These are phyloP conservation scores for Scheffersomyces stambukii DNA, from an alignment of 1,139 yeast species.

Conservation along the genomic window DNA sequence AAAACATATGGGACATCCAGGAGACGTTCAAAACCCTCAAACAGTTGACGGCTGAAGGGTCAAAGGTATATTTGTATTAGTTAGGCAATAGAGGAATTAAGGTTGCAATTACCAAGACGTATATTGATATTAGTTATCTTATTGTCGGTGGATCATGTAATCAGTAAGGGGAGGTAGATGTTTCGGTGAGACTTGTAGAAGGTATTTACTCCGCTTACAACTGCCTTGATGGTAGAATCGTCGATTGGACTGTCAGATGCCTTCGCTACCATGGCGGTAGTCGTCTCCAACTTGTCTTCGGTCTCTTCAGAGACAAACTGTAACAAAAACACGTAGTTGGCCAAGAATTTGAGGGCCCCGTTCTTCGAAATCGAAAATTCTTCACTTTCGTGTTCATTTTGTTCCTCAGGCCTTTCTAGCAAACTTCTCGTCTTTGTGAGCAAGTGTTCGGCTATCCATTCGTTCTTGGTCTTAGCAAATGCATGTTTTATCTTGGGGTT, in stretches of 20 bases:
- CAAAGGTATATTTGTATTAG: slow-evolving; percentile 49
- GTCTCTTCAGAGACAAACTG: too few species aligned
- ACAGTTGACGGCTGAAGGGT: slow-evolving; percentile 35
- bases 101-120: too few species aligned
- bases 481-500: slow-evolving; percentile 11
- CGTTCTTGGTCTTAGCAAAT: slow-evolving; percentile 23
- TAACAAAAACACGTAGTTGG: slow-evolving; percentile 22
- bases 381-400: slow-evolving; percentile 1
- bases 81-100: neutral
- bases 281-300: slow-evolving; percentile 7
- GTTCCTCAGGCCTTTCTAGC: neutral
- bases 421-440: slow-evolving; percentile 1
- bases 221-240: slow-evolving; percentile 12
- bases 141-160: too few species aligned
- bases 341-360: slow-evolving; percentile 10
- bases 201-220: slow-evolving; percentile 23
- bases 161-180: slow-evolving; percentile 35
- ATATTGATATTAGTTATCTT: slow-evolving; percentile 3
- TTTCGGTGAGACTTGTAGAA: slow-evolving; percentile 28
- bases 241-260: slow-evolving; percentile 10
- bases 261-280: slow-evolving; percentile 1
- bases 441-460: slow-evolving; percentile 20
- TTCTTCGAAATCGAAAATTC: slow-evolving; percentile 2
- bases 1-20: slow-evolving; percentile 58
- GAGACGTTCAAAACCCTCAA: slow-evolving; percentile 43